Percentiles rank a stretch among this genome's conserved stretches.
These are phyloP conservation scores for Colletotrichum echinochloae DNA, from an alignment of 2,329 filamentous ascomycete genomes.

Conservation along the genomic window DNA sequence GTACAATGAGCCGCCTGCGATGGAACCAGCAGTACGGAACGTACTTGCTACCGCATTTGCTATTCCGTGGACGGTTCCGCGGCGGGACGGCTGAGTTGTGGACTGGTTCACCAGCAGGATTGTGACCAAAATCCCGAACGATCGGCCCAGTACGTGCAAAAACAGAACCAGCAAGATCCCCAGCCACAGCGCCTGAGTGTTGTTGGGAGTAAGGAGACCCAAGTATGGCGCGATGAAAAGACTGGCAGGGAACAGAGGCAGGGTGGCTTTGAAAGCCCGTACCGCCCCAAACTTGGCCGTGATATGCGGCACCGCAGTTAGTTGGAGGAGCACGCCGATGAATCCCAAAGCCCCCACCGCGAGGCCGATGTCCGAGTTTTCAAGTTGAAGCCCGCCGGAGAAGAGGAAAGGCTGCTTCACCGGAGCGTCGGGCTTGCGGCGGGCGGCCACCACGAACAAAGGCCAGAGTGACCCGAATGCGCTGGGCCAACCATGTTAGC, in stretches of 20 bases:
- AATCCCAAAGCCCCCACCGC: background rate
- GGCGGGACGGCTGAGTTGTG: background rate
- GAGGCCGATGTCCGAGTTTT: background rate
- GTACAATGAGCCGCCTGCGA: background rate
- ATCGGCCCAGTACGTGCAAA: background rate
- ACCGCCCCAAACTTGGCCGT: background rate
- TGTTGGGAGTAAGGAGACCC: background rate
- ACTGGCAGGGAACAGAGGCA: slow-evolving; percentile 2
- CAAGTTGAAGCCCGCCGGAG: slow-evolving; percentile 1
- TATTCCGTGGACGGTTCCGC: slow-evolving; percentile 12
- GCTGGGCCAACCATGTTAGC: background rate
- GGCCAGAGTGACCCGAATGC: slow-evolving; percentile 13
- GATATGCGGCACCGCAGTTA: background rate
- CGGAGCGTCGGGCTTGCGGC: slow-evolving; percentile 1
- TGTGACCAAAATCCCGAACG: slow-evolving; percentile 1
- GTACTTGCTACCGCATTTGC: slow-evolving; percentile 6
- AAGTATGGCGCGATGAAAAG: background rate
- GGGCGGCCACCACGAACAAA: slow-evolving; percentile 4
- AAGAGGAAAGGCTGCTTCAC: background rate
- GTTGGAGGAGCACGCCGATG: background rate
- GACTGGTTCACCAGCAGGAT: slow-evolving; percentile 5
- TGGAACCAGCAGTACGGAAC: background rate
- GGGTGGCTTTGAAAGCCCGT: background rate
- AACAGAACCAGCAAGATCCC: background rate
- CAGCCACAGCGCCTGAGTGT: background rate